Base-by-base conservation (phyloP, 2,329 filamentous ascomycete genomes). In the Thelonectria discophora region DNA sequence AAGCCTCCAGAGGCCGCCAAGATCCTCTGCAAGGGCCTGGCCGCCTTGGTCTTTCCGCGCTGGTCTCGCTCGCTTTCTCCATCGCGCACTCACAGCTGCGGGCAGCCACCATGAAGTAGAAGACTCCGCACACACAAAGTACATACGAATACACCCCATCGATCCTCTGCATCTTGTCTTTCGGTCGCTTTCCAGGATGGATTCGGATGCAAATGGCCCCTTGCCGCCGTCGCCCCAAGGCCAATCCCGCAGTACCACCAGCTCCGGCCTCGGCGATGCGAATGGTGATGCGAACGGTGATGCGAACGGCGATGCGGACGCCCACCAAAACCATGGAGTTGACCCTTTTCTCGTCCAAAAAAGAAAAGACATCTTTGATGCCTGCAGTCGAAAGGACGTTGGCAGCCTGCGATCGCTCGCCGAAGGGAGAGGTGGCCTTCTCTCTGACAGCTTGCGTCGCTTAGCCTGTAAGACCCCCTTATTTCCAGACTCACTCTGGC, bases 401-500 rank as follows among this genome's bases (percentile, higher is more conserved):
- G 76, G 81, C 37, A 77, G 78, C 45, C 81, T 93, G 57, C 81
- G 84, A 62, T 71, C 72, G 12, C 79, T 90, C 62, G 89, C 90
- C 40, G 83, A 85, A 53, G 86, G 87, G 1, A 78, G 81, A 55
- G 90, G 88, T n/a, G 90, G 90, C 17, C 83, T 93, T 64, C 73
- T 92, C 58, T 83, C 82, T 18, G 90, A 93, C 74, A 78, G 82
- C 27, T 76, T 95, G 65, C 89, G 94, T 67, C 85, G 86, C 72
- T 80, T 82, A 76, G 93, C 92, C 68, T 97, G 94, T 96, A 86
- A 78, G 91, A 3, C 86, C 34, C 64, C 67, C 21, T 45, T 51
- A 48, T 54, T 42, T 49, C 50, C 42, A 45, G 40, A 13, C n/a
- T n/a, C n/a, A n/a, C n/a, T n/a, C n/a, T n/a, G n/a, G 11, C 49